Conservation (phyloP, 2,329 filamentous ascomycete genomes). For the Trichocomaceae sp. region DNA sequence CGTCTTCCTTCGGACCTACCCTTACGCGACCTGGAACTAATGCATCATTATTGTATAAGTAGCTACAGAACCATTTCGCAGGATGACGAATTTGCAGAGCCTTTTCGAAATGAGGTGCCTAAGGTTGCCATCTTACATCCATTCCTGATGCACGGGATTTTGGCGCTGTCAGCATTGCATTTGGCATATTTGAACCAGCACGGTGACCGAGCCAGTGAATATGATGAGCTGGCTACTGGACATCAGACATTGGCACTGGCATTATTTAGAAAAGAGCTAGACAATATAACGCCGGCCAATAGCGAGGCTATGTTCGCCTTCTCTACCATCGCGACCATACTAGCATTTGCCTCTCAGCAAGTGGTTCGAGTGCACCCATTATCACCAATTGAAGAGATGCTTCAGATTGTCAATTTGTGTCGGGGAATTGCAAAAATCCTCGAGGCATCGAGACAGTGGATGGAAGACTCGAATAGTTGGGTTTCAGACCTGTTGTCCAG, state of each 20-base stretch:
- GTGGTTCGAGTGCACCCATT: slow-evolving; percentile 15
- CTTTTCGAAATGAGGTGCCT: slow-evolving; percentile 21
- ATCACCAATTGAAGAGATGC: slow-evolving; percentile 20
- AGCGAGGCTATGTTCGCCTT: slow-evolving; percentile 29
- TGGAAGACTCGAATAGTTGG: slow-evolving; percentile 16
- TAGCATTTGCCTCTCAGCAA: slow-evolving; percentile 25
- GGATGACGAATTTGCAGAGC: slow-evolving; percentile 16
- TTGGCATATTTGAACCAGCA: slow-evolving; percentile 21
- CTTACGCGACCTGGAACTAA: slow-evolving; percentile 39
- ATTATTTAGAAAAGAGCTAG: slow-evolving; percentile 22
- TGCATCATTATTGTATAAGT: slow-evolving; percentile 36
- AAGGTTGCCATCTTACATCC: slow-evolving; percentile 20
- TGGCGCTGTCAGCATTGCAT: slow-evolving; percentile 23
- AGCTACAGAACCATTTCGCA: slow-evolving; percentile 25
- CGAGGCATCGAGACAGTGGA: slow-evolving; percentile 17
- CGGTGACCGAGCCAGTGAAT: slow-evolving; percentile 18
- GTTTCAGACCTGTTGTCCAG: slow-evolving; percentile 14
- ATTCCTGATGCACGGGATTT: slow-evolving; percentile 24
- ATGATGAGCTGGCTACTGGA: slow-evolving; percentile 24
- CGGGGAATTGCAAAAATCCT: slow-evolving; percentile 25
- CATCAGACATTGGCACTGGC: slow-evolving; percentile 22
- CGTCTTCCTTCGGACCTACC: slow-evolving; percentile 18
- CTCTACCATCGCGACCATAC: slow-evolving; percentile 24
- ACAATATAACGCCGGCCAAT: slow-evolving; percentile 24
- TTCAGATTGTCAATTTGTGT: slow-evolving; percentile 23